A percentile compares a stretch with the other conserved stretches of the same genome.
These are phyloP conservation scores for Suillus clintonianus DNA, from an alignment of 768 basidiomycete species.

Conservation along the genomic window DNA sequence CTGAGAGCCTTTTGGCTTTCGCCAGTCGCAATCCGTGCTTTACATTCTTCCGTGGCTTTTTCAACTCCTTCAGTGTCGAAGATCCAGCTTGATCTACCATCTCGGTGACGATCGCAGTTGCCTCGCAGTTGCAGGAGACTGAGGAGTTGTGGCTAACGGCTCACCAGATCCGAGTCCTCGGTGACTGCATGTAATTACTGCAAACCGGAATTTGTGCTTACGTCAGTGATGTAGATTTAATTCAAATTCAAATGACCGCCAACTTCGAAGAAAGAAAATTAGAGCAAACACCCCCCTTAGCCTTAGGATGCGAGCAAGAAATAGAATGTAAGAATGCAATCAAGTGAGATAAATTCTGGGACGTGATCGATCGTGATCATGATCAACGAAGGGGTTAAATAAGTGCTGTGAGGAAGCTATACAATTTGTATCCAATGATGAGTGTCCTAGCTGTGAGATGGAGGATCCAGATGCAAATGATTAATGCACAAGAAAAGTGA, in stretches of 20 bases:
- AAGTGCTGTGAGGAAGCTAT: neutral
- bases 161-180: neutral
- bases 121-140: neutral
- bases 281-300: neutral
- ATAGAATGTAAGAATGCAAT: neutral
- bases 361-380: no score
- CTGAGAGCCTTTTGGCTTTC: slow-evolving; percentile 45
- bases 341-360: neutral
- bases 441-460: neutral
- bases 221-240: neutral
- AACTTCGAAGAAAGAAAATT: neutral
- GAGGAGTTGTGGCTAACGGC: neutral
- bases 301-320: neutral
- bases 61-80: slow-evolving; percentile 15
- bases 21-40: slow-evolving; percentile 12
- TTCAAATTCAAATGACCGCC: no score
- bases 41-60: slow-evolving; percentile 14
- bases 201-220: neutral
- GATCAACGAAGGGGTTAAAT: neutral
- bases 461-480: neutral
- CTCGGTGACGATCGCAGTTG: neutral
- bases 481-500: neutral
- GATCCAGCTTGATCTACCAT: slow-evolving; percentile 23
- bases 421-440: slow-evolving; percentile 2
- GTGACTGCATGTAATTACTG: neutral